Evolutionary conservation across 1,284 basidiomycete genomes (phyloP).

Genomic region (Ceratobasidium sp.): DNA sequence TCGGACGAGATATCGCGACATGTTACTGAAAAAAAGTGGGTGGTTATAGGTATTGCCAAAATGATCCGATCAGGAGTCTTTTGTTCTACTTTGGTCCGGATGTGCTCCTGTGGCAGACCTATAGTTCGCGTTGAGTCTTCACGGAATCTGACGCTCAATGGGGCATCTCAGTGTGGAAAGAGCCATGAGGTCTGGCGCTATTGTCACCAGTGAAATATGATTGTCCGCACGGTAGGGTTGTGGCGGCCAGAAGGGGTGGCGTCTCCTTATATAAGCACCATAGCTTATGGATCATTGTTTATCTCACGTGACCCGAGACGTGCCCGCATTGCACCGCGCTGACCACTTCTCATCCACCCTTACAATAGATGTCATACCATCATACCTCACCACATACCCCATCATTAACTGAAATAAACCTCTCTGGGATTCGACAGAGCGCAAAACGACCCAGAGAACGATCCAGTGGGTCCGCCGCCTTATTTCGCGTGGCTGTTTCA

Average conservation of each 20-base stretch:
- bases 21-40: too few species aligned
- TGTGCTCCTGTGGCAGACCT: too few species aligned
- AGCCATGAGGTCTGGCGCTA: too few species aligned
- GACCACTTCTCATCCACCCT: background rate
- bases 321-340: constrained; percentile 5
- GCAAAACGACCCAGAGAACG: constrained; percentile 34
- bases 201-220: too few species aligned
- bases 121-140: too few species aligned
- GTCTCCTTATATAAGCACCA: background rate
- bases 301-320: constrained; percentile 33
- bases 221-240: too few species aligned
- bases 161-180: too few species aligned
- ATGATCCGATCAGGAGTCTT: too few species aligned
- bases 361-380: constrained; percentile 10
- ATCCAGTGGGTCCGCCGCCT: constrained; percentile 6
- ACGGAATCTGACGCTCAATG: too few species aligned
- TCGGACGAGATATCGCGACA: too few species aligned
- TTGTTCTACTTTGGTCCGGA: too few species aligned
- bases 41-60: too few species aligned
- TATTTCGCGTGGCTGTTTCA: background rate
- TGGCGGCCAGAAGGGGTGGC: background rate
- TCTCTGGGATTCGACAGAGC: background rate
- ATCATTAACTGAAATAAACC: background rate
- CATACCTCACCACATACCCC: background rate
- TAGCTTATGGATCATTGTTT: constrained; percentile 6